phyloP scores from a whole-genome alignment of 768 basidiomycete species.

The Termitomyces sp. region DNA sequence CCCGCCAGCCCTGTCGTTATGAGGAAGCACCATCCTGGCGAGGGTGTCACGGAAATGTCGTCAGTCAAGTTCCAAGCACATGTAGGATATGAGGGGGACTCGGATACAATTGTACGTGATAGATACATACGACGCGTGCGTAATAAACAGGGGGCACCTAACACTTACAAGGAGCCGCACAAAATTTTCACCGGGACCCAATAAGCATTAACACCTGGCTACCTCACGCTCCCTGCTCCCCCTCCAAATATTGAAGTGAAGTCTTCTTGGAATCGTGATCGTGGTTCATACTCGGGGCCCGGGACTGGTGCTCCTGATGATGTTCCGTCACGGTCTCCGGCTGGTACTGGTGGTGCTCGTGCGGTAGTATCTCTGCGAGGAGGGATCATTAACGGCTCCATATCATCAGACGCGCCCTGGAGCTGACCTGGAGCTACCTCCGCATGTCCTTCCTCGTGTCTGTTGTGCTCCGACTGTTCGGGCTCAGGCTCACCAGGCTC shows the following conservation, averaged over 20 bases:
- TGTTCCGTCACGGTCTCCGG: not conserved
- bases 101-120: not conserved
- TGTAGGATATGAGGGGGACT: no score
- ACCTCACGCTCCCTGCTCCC: conserved; percentile 5
- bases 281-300: conserved; percentile 11
- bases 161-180: not conserved
- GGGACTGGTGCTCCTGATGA: conserved; percentile 1
- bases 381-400: conserved; percentile 22
- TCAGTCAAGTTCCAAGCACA: not conserved
- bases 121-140: not conserved
- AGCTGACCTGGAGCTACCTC: conserved; percentile 14
- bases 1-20: not conserved
- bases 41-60: not conserved
- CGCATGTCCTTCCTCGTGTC: conserved; percentile 3
- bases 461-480: conserved; percentile 10
- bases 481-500: conserved; percentile 5
- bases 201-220: not conserved
- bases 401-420: conserved; percentile 18
- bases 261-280: conserved; percentile 20
- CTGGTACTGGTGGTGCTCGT: not conserved
- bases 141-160: not conserved
- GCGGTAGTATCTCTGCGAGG: conserved; percentile 15
- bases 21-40: not conserved
- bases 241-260: conserved; percentile 18
- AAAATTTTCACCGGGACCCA: not conserved